phyloP scores from a whole-genome alignment of 768 basidiomycete genomes.

The Infundibulicybe gibba region DNA sequence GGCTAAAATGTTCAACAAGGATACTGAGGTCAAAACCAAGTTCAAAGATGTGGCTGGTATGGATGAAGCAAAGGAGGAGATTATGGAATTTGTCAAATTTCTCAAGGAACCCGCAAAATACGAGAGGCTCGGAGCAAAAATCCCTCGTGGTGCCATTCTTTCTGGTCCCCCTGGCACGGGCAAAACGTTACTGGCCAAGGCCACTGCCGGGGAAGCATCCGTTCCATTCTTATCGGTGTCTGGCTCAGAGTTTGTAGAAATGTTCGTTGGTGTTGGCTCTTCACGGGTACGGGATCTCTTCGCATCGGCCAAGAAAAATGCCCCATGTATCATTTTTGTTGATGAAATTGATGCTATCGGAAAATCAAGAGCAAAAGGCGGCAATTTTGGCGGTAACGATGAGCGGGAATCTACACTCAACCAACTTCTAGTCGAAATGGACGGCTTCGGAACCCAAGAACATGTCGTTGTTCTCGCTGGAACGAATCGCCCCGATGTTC shows the following conservation, averaged over 20 bases:
- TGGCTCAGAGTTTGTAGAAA: slow-evolving; percentile 98
- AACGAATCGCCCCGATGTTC: slow-evolving; percentile 95
- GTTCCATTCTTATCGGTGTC: slow-evolving; percentile 99
- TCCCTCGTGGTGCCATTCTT: slow-evolving; percentile 91
- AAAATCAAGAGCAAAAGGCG: slow-evolving; percentile 83
- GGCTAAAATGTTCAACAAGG: slow-evolving; percentile 95
- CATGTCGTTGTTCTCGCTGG: slow-evolving; percentile 96
- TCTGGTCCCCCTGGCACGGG: slow-evolving; percentile 98
- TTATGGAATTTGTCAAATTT: slow-evolving; percentile 99
- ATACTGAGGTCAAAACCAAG: slow-evolving; percentile 88
- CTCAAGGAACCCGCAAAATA: slow-evolving; percentile 93
- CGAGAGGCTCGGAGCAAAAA: slow-evolving; percentile 96
- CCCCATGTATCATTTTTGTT: slow-evolving; percentile 97
- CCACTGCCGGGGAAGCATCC: slow-evolving; percentile 95
- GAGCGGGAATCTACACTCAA: slow-evolving; percentile 97
- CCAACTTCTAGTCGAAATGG: slow-evolving; percentile 98
- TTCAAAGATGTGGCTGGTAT: slow-evolving; percentile 98
- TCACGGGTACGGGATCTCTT: slow-evolving; percentile 97
- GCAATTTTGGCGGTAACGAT: slow-evolving; percentile 81
- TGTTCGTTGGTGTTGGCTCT: slow-evolving; percentile 99
- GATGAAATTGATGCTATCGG: slow-evolving; percentile 99
- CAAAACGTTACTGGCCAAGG: slow-evolving; percentile 97
- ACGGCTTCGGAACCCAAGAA: slow-evolving; percentile 96
- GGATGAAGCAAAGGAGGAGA: slow-evolving; percentile 99
- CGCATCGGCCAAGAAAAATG: slow-evolving; percentile 95